Percentiles rank a stretch among this genome's conserved stretches.
phyloP scores from a whole-genome alignment of 176 grass and related monocot species.

The Hyparrhenia diplandra region DNA sequence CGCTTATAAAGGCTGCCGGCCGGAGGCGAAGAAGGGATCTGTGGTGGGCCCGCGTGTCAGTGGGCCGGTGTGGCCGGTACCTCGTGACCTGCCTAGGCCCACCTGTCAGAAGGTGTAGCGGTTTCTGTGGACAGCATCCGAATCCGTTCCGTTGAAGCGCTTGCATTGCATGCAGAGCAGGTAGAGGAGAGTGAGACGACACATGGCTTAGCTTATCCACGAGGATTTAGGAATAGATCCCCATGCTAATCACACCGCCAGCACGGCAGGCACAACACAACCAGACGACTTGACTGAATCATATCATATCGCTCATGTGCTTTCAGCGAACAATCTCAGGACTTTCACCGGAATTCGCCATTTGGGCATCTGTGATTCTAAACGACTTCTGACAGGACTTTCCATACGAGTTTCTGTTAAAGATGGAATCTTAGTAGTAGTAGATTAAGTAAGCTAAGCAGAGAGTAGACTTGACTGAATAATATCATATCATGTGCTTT shows the following conservation, averaged over 20 bases:
- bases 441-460: background rate
- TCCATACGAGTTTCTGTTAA: background rate
- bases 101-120: background rate
- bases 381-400: background rate
- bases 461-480: too few species aligned
- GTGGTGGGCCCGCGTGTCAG: background rate
- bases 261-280: background rate
- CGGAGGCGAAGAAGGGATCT: background rate
- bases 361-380: background rate
- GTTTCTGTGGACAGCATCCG: constrained; percentile 12
- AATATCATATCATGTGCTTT: background rate
- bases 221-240: background rate
- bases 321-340: background rate
- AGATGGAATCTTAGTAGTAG: background rate
- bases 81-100: background rate
- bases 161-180: background rate
- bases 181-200: background rate
- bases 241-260: background rate
- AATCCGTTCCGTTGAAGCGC: background rate
- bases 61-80: background rate
- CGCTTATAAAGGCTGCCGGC: constrained; percentile 7
- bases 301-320: background rate
- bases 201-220: constrained; percentile 28
- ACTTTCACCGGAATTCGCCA: background rate
- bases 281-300: background rate